These are phyloP conservation scores for Leccinum uliginosum DNA, from an alignment of 768 basidiomycete species.

Conservation along the genomic window DNA sequence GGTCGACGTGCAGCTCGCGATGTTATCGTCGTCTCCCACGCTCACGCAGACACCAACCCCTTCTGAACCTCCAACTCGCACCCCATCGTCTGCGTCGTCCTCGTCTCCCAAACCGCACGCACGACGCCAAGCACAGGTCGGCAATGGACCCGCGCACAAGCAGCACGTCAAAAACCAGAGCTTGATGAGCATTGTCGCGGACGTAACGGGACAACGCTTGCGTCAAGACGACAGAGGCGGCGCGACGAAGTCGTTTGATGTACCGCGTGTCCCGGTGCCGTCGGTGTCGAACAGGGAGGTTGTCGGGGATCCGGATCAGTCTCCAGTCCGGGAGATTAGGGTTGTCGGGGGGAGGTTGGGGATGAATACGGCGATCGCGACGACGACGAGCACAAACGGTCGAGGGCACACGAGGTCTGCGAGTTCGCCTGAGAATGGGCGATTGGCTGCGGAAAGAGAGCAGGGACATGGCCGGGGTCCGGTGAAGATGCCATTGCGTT, in stretches of 20 bases:
- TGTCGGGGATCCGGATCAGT: not conserved
- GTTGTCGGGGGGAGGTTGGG: not conserved
- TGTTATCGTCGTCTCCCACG: too few species aligned
- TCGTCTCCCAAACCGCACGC: slow-evolving; percentile 1
- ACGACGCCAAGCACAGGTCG: not conserved
- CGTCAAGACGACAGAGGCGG: too few species aligned
- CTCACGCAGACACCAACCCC: not conserved
- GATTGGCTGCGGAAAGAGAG: not conserved
- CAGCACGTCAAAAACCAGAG: slow-evolving; percentile 27
- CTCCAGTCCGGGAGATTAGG: not conserved
- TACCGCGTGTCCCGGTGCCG: too few species aligned
- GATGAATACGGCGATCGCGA: not conserved
- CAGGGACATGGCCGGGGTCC: slow-evolving; percentile 13
- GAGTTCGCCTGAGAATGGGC: not conserved
- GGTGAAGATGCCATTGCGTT: slow-evolving; percentile 44
- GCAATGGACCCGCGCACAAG: slow-evolving; percentile 13
- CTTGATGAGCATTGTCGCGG: slow-evolving; percentile 44
- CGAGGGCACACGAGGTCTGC: not conserved
- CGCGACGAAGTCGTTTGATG: too few species aligned
- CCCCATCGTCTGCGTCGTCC: not conserved
- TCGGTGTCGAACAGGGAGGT: not conserved
- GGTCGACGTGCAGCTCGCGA: not conserved
- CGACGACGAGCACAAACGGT: not conserved
- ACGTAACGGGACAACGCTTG: too few species aligned
- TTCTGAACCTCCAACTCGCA: not conserved